Conservation (phyloP, 2,329 filamentous ascomycete species). For the Trichoderma hamatum region DNA sequence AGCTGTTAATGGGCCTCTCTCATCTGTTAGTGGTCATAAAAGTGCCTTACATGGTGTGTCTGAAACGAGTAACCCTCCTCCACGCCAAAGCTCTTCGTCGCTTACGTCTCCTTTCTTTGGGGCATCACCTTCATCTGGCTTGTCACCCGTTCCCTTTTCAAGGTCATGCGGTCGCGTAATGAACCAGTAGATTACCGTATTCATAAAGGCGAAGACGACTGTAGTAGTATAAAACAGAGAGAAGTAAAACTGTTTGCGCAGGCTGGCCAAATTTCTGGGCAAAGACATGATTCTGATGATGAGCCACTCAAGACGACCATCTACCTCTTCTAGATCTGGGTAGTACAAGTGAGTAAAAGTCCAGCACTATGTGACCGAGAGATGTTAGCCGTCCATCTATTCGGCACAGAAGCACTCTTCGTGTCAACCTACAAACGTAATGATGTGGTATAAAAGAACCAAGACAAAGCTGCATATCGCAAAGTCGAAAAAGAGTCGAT, state of each 20-base stretch:
- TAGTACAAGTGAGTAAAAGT: slow-evolving; percentile 56
- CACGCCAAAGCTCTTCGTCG: not conserved
- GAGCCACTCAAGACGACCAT: slow-evolving; percentile 42
- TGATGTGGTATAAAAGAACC: slow-evolving; percentile 50
- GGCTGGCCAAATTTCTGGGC: slow-evolving; percentile 46
- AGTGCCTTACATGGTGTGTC: slow-evolving; percentile 20
- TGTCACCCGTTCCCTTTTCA: slow-evolving; percentile 10
- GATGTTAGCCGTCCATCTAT: not conserved
- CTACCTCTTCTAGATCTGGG: slow-evolving; percentile 45
- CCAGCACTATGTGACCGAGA: slow-evolving; percentile 46
- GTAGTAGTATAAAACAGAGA: slow-evolving; percentile 54
- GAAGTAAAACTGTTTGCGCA: slow-evolving; percentile 51
- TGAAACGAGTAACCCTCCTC: not conserved
- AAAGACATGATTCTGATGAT: slow-evolving; percentile 50
- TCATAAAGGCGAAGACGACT: slow-evolving; percentile 53
- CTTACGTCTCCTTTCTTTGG: not conserved
- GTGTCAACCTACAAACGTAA: slow-evolving; percentile 49
- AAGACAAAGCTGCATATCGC: slow-evolving; percentile 48
- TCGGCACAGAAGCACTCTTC: not conserved
- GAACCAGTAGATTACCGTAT: slow-evolving; percentile 55
- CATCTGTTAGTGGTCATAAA: not conserved
- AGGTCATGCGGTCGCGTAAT: slow-evolving; percentile 41
- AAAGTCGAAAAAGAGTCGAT: slow-evolving; percentile 55
- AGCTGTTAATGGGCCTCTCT: slow-evolving; percentile 29
- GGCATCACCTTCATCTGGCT: not conserved